phyloP scores from a whole-genome alignment of 805 yeast genomes.

The Ogataea ramenticola region DNA sequence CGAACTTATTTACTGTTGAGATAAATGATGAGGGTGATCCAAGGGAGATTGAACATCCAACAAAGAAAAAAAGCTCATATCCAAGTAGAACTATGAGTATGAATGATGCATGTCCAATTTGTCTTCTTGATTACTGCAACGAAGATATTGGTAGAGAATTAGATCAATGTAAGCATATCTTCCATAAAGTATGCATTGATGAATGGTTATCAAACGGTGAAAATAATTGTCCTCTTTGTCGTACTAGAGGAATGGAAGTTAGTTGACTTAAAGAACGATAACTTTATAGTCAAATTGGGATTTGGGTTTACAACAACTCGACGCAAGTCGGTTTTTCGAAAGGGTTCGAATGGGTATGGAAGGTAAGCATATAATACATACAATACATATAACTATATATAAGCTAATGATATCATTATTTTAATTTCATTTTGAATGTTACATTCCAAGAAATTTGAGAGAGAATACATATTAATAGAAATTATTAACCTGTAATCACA shows the following conservation, averaged over 20 bases:
- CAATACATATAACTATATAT: too few relatives aligned
- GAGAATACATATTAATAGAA: too few relatives aligned
- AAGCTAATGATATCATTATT: too few relatives aligned
- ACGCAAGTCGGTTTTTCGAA: too few relatives aligned
- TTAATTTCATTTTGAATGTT: too few relatives aligned
- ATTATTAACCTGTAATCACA: too few relatives aligned
- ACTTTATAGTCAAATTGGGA: too few relatives aligned
- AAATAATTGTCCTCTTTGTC: slow-evolving; percentile 53
- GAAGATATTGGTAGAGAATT: slow-evolving; percentile 42
- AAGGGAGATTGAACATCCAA: slow-evolving; percentile 4
- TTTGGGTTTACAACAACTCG: too few relatives aligned
- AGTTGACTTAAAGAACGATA: too few relatives aligned
- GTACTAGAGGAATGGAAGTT: slow-evolving; percentile 32
- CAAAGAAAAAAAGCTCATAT: too few relatives aligned
- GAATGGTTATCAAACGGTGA: slow-evolving; percentile 47
- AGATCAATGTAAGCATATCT: slow-evolving; percentile 38
- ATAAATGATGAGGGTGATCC: slow-evolving; percentile 5
- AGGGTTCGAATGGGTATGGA: background rate
- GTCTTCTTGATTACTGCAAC: slow-evolving; percentile 40
- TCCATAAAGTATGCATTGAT: slow-evolving; percentile 52
- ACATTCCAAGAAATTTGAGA: too few relatives aligned
- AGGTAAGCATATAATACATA: too few relatives aligned
- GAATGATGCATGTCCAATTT: slow-evolving; percentile 42
- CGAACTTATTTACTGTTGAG: slow-evolving; percentile 10
- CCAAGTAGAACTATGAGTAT: slow-evolving; percentile 5